phyloP scores from a whole-genome alignment of 257 asterid species.

The Solanum sejunctum region DNA sequence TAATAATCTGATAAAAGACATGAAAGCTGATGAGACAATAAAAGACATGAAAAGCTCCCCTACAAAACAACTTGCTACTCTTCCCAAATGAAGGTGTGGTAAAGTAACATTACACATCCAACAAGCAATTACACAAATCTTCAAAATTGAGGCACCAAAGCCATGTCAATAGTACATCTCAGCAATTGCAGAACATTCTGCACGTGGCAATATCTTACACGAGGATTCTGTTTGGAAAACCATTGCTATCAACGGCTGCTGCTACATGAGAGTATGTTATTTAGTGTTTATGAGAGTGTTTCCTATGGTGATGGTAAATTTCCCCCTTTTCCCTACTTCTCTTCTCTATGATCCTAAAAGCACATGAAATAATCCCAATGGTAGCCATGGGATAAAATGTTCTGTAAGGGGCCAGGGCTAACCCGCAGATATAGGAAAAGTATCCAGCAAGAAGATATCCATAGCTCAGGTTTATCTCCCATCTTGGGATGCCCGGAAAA shows the following conservation, averaged over 20 bases:
- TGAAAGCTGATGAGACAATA: too few species aligned
- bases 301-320: slow-evolving; percentile 40
- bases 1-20: neutral
- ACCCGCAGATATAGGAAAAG: slow-evolving; percentile 48
- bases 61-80: neutral
- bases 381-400: slow-evolving; percentile 67
- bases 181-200: neutral
- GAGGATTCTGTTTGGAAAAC: neutral
- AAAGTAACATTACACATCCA: neutral
- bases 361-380: slow-evolving; percentile 56
- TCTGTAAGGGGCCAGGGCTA: slow-evolving; percentile 68
- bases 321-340: slow-evolving; percentile 52
- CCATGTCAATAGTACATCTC: neutral
- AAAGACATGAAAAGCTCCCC: too few species aligned
- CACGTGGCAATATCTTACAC: neutral
- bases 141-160: slow-evolving; percentile 13
- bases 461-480: slow-evolving; percentile 66
- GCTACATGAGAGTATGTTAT: neutral
- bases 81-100: neutral
- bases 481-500: slow-evolving; percentile 37
- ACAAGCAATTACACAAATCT: neutral
- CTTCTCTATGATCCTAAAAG: slow-evolving; percentile 56
- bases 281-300: slow-evolving; percentile 79
- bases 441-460: slow-evolving; percentile 73
- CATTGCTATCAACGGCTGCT: neutral